Conservation (phyloP, 176 grass and related monocot genomes). For the Luzula sylvatica region DNA sequence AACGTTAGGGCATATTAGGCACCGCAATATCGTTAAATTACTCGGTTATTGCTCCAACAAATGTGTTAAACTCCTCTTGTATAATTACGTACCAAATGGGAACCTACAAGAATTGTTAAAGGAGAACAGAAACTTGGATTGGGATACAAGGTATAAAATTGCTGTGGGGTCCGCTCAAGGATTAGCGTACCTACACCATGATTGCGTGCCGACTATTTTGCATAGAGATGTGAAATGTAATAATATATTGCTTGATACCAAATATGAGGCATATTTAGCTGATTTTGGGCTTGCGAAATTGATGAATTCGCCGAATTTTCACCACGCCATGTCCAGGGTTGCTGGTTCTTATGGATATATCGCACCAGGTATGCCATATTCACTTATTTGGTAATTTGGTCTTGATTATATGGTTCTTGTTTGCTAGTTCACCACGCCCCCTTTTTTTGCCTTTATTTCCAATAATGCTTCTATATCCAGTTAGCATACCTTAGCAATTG, state of each 20-base stretch:
- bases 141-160: conserved; percentile 90
- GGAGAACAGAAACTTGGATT: conserved; percentile 73
- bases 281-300: conserved; percentile 95
- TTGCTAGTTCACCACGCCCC: neutral
- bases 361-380: conserved; percentile 71
- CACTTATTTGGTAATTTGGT: neutral
- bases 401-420: neutral
- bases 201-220: conserved; percentile 72
- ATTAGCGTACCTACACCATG: conserved; percentile 84
- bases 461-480: conserved; percentile 39
- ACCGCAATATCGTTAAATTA: conserved; percentile 90
- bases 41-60: conserved; percentile 93
- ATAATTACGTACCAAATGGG: conserved; percentile 93
- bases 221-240: conserved; percentile 96
- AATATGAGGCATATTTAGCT: conserved; percentile 77
- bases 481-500: conserved; percentile 7
- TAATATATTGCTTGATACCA: conserved; percentile 84
- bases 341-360: conserved; percentile 95
- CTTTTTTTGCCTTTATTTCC: too few species aligned
- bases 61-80: conserved; percentile 75
- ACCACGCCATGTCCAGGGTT: conserved; percentile 72
- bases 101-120: conserved; percentile 74
- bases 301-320: conserved; percentile 89
- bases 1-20: conserved; percentile 88
- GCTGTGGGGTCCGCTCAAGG: conserved; percentile 64